Evolutionary conservation across 1,139 yeast species (phyloP), one percentile per base, ranked within the genome.

Genomic region (Candida freyschussii): DNA sequence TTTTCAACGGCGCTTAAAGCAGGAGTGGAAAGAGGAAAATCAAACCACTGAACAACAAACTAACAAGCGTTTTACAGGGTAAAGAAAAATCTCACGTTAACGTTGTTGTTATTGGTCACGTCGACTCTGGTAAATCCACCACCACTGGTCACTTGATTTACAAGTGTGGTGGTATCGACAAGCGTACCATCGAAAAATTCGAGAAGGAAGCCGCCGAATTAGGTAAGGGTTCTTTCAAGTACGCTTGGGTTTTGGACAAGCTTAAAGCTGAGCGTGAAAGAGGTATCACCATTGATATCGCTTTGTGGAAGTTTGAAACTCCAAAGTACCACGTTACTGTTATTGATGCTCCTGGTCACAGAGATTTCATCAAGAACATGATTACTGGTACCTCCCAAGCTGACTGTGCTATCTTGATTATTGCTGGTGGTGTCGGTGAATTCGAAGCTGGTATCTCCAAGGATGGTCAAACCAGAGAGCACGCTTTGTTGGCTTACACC

Each of bases 21-120:
- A n/a, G n/a, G n/a, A n/a, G n/a, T n/a, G n/a, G n/a, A n/a, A n/a
- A n/a, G n/a, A n/a, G n/a, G n/a, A n/a, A n/a, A n/a, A n/a, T n/a
- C n/a, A n/a, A n/a, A 24, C n/a, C 14, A 5, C 3, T 10, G 12
- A 21, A 13, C 21, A 25, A 13, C 10, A 11, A 18, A 36, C 43
- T 39, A 40, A 34, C 38, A 33, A 29, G 13, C 26, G 7, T 17
- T n/a, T 17, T 15, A 32, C 33, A 39, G 89, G 91, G 95, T 78
- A 85, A 85, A 72, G 95, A 81, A 65, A 87, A 86, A 83, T 65
- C 77, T 72, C 97, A 89, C 85, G 83, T 89, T 73, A 89, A 89
- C 95, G 91, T 89, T 74, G 97, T 89, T 72, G 97, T 89, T 68
- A 89, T 89, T 70, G 97, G 97, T 72, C 97, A 87, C 93, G 96